These are phyloP conservation scores for Calonectria montana DNA, from an alignment of 2,329 filamentous ascomycete genomes.

Conservation along the genomic window DNA sequence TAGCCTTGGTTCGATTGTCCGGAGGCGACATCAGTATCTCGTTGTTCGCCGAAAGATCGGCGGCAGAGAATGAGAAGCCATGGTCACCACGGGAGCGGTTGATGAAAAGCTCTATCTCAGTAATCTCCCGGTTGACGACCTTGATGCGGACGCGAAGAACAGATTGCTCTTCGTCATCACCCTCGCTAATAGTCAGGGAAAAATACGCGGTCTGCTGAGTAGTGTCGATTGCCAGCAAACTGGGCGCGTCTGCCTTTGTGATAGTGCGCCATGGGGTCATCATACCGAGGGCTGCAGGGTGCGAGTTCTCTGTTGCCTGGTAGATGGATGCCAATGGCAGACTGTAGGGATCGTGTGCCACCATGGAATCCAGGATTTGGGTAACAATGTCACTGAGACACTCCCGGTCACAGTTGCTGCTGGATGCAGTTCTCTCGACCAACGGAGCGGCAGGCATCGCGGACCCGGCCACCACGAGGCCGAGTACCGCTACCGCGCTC, in stretches of 20 bases:
- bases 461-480: neutral
- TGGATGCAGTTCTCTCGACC: neutral
- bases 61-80: constrained; percentile 22
- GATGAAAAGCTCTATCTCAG: constrained; percentile 20
- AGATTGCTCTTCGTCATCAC: neutral
- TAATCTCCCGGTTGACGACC: constrained; percentile 11
- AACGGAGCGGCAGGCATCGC: neutral
- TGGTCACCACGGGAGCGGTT: constrained; percentile 22
- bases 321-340: constrained; percentile 15
- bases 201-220: constrained; percentile 18
- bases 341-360: constrained; percentile 8
- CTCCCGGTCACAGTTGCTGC: constrained; percentile 6
- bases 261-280: constrained; percentile 24
- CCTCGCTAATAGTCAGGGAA: constrained; percentile 14
- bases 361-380: constrained; percentile 17
- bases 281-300: constrained; percentile 18
- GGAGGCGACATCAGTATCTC: constrained; percentile 10
- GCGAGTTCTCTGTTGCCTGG: constrained; percentile 22
- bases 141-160: constrained; percentile 20
- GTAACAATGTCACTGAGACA: constrained; percentile 12
- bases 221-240: constrained; percentile 16
- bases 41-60: constrained; percentile 9
- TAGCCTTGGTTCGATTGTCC: constrained; percentile 12
- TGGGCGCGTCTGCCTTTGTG: constrained; percentile 10
- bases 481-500: neutral